Conservation (phyloP, 495 filamentous ascomycete species). For the Aspergillus indologenus region DNA sequence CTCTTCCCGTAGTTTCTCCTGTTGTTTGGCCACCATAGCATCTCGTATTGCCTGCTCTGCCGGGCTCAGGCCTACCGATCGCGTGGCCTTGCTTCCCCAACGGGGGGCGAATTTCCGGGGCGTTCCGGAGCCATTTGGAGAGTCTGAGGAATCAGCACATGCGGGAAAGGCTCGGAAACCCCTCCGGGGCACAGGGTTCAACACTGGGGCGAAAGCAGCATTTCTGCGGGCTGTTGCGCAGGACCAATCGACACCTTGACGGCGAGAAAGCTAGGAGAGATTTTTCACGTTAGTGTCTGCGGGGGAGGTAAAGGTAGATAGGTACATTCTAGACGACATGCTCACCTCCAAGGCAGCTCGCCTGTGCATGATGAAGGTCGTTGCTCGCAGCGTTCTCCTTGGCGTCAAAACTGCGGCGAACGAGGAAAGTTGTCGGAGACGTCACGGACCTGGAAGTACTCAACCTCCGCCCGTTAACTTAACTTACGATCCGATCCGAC, state of each 20-base stretch:
- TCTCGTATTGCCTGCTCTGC: constrained; percentile 37
- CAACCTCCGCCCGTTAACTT: constrained; percentile 5
- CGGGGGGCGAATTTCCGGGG: constrained; percentile 21
- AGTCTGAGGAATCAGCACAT: constrained; percentile 23
- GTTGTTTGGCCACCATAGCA: constrained; percentile 23
- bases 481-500: background rate
- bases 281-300: background rate
- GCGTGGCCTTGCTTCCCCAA: constrained; percentile 22
- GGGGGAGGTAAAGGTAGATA: background rate
- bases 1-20: constrained; percentile 3
- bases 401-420: constrained; percentile 19
- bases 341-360: constrained; percentile 37
- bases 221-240: constrained; percentile 23
- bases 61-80: constrained; percentile 28
- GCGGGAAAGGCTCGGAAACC: constrained; percentile 30
- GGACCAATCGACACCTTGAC: constrained; percentile 32
- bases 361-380: constrained; percentile 33
- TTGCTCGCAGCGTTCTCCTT: constrained; percentile 16
- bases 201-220: constrained; percentile 19
- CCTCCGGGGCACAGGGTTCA: constrained; percentile 21
- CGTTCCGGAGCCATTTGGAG: constrained; percentile 4
- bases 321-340: background rate
- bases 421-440: background rate
- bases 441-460: background rate
- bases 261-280: constrained; percentile 24